phyloP scores from a whole-genome alignment of 1,284 basidiomycete genomes.

The Sanghuangporus baumii region DNA sequence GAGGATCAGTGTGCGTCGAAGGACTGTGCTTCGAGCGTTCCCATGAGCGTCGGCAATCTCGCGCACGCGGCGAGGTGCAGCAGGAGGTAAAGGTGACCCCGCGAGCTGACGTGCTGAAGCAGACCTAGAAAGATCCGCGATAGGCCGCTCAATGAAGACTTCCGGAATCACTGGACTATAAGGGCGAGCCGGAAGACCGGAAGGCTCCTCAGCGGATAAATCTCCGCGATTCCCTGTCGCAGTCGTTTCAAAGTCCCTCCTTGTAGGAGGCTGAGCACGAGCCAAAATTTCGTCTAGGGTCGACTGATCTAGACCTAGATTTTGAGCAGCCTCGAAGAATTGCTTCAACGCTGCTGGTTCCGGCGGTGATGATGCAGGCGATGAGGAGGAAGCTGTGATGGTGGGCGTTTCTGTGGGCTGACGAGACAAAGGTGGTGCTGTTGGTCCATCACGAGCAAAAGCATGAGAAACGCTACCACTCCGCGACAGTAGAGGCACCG shows the following conservation, averaged over 20 bases:
- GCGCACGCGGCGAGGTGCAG: slow-evolving; percentile 34
- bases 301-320: slow-evolving; percentile 65
- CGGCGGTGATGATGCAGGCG: slow-evolving; percentile 10
- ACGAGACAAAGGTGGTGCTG: slow-evolving; percentile 12
- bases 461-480: slow-evolving; percentile 12
- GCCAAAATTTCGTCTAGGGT: slow-evolving; percentile 64
- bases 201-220: not conserved
- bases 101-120: slow-evolving; percentile 10
- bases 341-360: slow-evolving; percentile 53
- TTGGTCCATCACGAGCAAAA: not conserved
- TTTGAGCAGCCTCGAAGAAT: slow-evolving; percentile 67
- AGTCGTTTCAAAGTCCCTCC: not conserved
- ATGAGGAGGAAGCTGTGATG: not conserved
- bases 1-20: slow-evolving; percentile 73
- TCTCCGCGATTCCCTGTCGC: not conserved
- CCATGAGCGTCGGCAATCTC: slow-evolving; percentile 29
- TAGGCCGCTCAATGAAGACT: slow-evolving; percentile 11
- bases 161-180: slow-evolving; percentile 12
- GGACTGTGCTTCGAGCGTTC: slow-evolving; percentile 43
- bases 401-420: slow-evolving; percentile 9
- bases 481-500: slow-evolving; percentile 8
- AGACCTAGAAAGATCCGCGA: slow-evolving; percentile 9
- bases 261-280: slow-evolving; percentile 6
- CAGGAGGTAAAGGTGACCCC: slow-evolving; percentile 20
- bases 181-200: not conserved